phyloP scores from a whole-genome alignment of 352 stramenopile species.

The Aphanomyces stellatus region DNA sequence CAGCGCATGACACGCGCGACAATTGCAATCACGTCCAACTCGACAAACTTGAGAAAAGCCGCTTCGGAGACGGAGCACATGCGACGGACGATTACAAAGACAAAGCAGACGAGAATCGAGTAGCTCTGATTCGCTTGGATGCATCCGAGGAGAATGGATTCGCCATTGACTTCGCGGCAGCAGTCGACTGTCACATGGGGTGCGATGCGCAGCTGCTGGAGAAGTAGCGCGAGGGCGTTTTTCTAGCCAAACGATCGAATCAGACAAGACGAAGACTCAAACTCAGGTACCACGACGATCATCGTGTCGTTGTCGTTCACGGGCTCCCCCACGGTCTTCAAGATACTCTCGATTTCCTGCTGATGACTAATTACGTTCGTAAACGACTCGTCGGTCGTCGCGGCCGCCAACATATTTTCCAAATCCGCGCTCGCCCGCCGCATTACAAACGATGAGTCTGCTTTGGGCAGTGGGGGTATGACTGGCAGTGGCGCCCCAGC shows the following conservation, averaged over 20 bases:
- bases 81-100: constrained; percentile 58
- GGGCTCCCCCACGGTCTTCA: constrained; percentile 33
- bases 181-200: constrained; percentile 55
- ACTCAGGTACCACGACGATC: constrained; percentile 5
- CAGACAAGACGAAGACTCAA: not conserved
- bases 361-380: not conserved
- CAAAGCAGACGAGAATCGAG: constrained; percentile 74
- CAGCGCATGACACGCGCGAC: constrained; percentile 12
- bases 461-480: not conserved
- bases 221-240: constrained; percentile 48
- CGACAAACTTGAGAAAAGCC: constrained; percentile 48
- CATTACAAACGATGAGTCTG: not conserved
- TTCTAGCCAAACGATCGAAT: constrained; percentile 25
- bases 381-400: not conserved
- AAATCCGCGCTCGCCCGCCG: not conserved
- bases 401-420: not conserved
- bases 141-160: constrained; percentile 42
- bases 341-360: constrained; percentile 32
- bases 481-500: not conserved
- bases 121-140: constrained; percentile 50
- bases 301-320: constrained; percentile 28
- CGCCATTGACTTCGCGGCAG: constrained; percentile 36
- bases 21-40: constrained; percentile 40
- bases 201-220: constrained; percentile 72
- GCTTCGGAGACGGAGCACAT: constrained; percentile 63